Evolutionary conservation across 2,329 filamentous ascomycete species (phyloP), one percentile per base, ranked within the genome.

Genomic region (Orbilia oligospora): DNA sequence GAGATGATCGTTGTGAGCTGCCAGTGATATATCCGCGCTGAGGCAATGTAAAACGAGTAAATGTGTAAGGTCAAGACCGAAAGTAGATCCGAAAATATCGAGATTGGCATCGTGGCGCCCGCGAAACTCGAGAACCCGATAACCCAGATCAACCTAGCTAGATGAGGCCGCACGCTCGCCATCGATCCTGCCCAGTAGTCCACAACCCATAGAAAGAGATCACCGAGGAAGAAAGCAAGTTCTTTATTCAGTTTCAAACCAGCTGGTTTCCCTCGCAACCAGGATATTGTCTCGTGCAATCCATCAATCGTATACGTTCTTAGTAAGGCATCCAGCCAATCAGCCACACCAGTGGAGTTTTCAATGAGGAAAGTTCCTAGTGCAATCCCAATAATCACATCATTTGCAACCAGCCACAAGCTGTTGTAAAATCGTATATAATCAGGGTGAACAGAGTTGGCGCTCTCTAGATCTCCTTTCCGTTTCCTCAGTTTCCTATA

Each of bases 401-500:
- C 96, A 85, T 99, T 99, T 33, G 94, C 94, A 22, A 99, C 96
- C 8, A 99, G 91, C 96, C 96, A 99, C 3, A 99, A 87, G 83
- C 94, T 97, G 84, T 99, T 99, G 86, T 98, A 99, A 85, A 99
- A 99, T 16, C 96, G 92, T 81, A 99, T 99, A 84, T 99, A 99
- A 84, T 99, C 96, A 0, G 95, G 93, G 84, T 99, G 95, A 82
- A 92, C 97, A 58, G 92, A 96, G 0, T 94, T 97, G 70, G 98
- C 92, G 83, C 95, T 98, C 75, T 94, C 93, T 95, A 96, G 98
- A 82, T 97, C 93, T 80, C 91, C 90, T 83, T 97, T 97, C 46
- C 94, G 89, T 83, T 93, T 91, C n/a, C 94, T 91, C 56, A 99
- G 85, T 16, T 94, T 98, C 51, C 95, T 88, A 83, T 98, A 97